Percentiles rank a stretch among this genome's conserved stretches.
phyloP scores from a whole-genome alignment of 2,329 filamentous ascomycete genomes.

The Leptographium wingfieldii region DNA sequence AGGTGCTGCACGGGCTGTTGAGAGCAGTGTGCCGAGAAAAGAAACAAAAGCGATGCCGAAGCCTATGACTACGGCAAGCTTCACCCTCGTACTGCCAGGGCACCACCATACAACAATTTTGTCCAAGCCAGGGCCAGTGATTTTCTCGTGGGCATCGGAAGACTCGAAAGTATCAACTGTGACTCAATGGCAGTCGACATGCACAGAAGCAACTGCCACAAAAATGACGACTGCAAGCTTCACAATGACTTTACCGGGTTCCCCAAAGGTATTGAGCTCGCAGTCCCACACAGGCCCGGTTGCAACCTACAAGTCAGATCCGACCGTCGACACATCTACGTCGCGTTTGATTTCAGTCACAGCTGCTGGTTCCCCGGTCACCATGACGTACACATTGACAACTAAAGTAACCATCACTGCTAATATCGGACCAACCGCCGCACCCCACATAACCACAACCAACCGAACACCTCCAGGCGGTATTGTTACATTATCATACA shows the following conservation, averaged over 20 bases:
- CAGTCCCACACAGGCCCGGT: not conserved
- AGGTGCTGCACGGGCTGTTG: not conserved
- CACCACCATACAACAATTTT: not conserved
- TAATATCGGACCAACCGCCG: not conserved
- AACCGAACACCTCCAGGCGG: constrained; percentile 3
- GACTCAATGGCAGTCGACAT: not conserved
- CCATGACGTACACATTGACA: constrained; percentile 1
- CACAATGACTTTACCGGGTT: constrained; percentile 3
- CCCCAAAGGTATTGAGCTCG: not conserved
- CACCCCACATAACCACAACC: not conserved
- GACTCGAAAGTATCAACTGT: not conserved
- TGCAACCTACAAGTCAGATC: not conserved
- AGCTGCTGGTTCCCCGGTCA: not conserved
- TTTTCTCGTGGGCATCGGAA: not conserved
- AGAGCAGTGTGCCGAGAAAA: not conserved
- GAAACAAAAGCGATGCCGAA: not conserved
- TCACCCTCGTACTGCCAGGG: constrained; percentile 7
- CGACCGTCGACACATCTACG: not conserved
- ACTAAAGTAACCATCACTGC: constrained; percentile 4
- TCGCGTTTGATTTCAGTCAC: not conserved
- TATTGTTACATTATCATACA: constrained; percentile 14
- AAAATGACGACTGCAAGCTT: constrained; percentile 3
- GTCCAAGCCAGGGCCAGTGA: not conserved
- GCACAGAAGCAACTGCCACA: not conserved
- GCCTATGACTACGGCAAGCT: constrained; percentile 13